These are phyloP conservation scores for Microascus cirrosus DNA, from an alignment of 2,329 filamentous ascomycete species.

Conservation along the genomic window DNA sequence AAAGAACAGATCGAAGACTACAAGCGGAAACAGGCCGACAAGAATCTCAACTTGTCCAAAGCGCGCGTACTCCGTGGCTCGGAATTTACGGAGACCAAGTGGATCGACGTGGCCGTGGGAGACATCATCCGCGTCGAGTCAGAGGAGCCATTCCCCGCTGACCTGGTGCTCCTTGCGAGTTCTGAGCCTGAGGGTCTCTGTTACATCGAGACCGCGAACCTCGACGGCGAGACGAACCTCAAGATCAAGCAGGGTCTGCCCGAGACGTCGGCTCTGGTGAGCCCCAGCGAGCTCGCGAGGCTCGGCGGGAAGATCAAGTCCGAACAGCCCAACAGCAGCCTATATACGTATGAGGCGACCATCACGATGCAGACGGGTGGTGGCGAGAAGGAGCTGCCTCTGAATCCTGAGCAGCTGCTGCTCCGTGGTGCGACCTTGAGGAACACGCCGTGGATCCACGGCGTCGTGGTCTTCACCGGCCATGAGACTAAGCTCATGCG, in stretches of 20 bases:
- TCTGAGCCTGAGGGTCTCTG: constrained; percentile 96
- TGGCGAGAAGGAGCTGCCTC: constrained; percentile 81
- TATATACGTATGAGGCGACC: constrained; percentile 97
- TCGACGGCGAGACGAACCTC: constrained; percentile 95
- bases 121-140: constrained; percentile 90
- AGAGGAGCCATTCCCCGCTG: constrained; percentile 88
- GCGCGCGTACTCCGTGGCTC: constrained; percentile 75
- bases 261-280: constrained; percentile 82
- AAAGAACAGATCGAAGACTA: constrained; percentile 95
- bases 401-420: constrained; percentile 86
- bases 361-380: constrained; percentile 83
- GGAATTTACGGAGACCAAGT: constrained; percentile 75
- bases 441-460: constrained; percentile 96
- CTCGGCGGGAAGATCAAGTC: constrained; percentile 80
- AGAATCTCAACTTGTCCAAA: constrained; percentile 76
- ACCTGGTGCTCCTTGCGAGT: constrained; percentile 82
- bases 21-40: constrained; percentile 78
- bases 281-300: constrained; percentile 72
- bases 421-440: constrained; percentile 86
- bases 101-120: constrained; percentile 87
- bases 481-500: constrained; percentile 99
- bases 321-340: constrained; percentile 94
- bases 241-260: constrained; percentile 98
- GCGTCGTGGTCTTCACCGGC: constrained; percentile 60
- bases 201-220: constrained; percentile 96